A percentile compares a stretch with the other conserved stretches of the same genome.
These are phyloP conservation scores for Torulaspora quercuum DNA, from an alignment of 805 yeast species.

Conservation along the genomic window DNA sequence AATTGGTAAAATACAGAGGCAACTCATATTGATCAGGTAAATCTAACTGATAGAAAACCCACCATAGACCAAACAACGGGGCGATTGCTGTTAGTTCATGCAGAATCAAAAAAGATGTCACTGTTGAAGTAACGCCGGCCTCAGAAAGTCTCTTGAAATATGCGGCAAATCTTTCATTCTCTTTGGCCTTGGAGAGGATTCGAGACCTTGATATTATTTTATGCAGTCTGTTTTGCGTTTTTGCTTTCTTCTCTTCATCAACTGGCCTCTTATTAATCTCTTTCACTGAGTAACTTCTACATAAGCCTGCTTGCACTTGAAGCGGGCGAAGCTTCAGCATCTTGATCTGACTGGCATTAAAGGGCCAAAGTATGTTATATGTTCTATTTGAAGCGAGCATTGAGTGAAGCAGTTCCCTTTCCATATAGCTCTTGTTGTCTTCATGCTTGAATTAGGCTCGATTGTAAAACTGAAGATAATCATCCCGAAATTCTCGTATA, in stretches of 20 bases:
- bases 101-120: slow-evolving; percentile 60
- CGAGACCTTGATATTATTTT: slow-evolving; percentile 28
- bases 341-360: too few species aligned
- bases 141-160: slow-evolving; percentile 31
- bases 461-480: too few species aligned
- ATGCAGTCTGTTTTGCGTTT: slow-evolving; percentile 20
- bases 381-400: too few species aligned
- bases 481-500: too few species aligned
- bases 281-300: slow-evolving; percentile 7
- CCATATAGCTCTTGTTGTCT: too few species aligned
- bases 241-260: slow-evolving; percentile 1
- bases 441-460: too few species aligned
- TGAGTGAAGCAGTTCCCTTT: too few species aligned
- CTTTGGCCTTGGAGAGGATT: slow-evolving; percentile 26
- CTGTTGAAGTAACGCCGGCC: slow-evolving; percentile 34
- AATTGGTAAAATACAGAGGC: slow-evolving; percentile 29
- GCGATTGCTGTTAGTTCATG: slow-evolving; percentile 75
- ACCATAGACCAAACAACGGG: slow-evolving; percentile 70
- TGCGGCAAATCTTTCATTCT: slow-evolving; percentile 26
- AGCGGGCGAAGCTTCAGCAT: slow-evolving; percentile 1
- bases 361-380: too few species aligned
- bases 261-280: background rate
- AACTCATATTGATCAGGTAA: slow-evolving; percentile 29
- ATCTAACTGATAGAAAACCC: slow-evolving; percentile 53
- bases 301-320: slow-evolving; percentile 2